Evolutionary conservation across 805 yeast genomes (phyloP), one percentile per base, ranked within the genome.

Genomic region (Blastobotrys mokoenaii): DNA sequence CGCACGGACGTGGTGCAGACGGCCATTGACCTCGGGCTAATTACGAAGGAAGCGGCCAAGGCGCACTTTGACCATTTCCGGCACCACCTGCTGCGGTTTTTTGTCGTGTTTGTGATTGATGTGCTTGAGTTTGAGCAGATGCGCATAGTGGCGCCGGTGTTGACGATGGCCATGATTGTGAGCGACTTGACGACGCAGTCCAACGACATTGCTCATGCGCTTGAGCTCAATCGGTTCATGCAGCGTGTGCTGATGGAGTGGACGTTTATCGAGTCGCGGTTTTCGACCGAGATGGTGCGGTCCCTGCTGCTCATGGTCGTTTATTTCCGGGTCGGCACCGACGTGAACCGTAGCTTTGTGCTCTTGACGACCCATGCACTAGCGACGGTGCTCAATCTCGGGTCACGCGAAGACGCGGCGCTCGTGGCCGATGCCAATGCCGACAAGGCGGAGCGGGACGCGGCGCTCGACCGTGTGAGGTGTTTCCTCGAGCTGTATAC

Each of bases 91-190:
- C 25, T 20, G 16, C 15, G 11, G 10, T 40, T 40, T 31, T 30
- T 31, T 3, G 5, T 11, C 7, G 3, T 40, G 3, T 17, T 22
- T 5, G 6, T 40, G 8, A 37, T 27, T n/a, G 20, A 8, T 3
- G 22, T 10, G 10, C 25, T 3, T 3, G 10, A 17, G n/a, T 14
- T 31, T 12, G 43, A 40, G 12, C 14, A 29, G 14, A 15, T 35
- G 16, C 8, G 15, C 14, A 22, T 27, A 6, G 14, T 27, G 30
- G 29, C 14, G 3, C 35, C 43, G 11, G 16, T 30, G 12, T 15
- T 40, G 35, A 32, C 43, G 15, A 15, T 40, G 27, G 12, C 29
- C 25, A 27, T 40, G 43, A 40, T 40, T 32, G 36, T 32, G 15
- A 14, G 15, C 10, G n/a, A 14, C 17, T 17, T 20, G 15, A 11